Conservation (phyloP, 2,329 filamentous ascomycete genomes). For the Aureobasidium namibiae region DNA sequence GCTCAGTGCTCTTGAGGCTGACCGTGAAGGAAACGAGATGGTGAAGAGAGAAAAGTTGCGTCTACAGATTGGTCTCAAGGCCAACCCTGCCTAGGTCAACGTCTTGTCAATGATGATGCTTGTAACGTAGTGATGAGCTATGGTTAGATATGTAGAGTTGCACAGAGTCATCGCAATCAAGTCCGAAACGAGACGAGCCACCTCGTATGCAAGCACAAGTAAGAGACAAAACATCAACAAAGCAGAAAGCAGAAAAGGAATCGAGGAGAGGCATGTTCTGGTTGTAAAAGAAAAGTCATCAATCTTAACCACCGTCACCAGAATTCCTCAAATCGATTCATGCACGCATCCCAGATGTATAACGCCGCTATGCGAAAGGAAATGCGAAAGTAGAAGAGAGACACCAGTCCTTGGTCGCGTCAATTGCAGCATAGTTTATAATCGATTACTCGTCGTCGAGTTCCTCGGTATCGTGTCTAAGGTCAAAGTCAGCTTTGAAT, state of each 20-base stretch:
- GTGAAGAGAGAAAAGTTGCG: conserved; percentile 23
- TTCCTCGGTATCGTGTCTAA: conserved; percentile 34
- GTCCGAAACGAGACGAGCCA: background rate
- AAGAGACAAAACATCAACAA: background rate
- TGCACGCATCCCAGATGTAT: conserved; percentile 6
- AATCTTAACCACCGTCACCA: background rate
- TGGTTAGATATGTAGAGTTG: background rate
- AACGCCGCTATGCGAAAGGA: conserved; percentile 14
- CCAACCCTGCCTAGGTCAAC: conserved; percentile 21
- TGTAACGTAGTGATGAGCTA: background rate
- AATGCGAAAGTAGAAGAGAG: conserved; percentile 1
- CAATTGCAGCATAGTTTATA: background rate
- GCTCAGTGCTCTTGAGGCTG: conserved; percentile 23
- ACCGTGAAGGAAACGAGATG: conserved; percentile 23
- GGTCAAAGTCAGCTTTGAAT: background rate
- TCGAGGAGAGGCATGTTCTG: background rate
- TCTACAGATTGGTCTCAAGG: conserved; percentile 24
- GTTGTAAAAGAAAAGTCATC: background rate
- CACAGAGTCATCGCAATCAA: background rate
- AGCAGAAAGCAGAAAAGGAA: background rate
- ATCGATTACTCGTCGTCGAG: conserved; percentile 27
- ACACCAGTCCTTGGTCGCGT: conserved; percentile 5
- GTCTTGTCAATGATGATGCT: background rate
- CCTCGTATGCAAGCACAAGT: background rate
- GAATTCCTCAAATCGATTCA: background rate